These are phyloP conservation scores for Corymbia citriodora DNA, from an alignment of 441 rosid species.

Conservation along the genomic window DNA sequence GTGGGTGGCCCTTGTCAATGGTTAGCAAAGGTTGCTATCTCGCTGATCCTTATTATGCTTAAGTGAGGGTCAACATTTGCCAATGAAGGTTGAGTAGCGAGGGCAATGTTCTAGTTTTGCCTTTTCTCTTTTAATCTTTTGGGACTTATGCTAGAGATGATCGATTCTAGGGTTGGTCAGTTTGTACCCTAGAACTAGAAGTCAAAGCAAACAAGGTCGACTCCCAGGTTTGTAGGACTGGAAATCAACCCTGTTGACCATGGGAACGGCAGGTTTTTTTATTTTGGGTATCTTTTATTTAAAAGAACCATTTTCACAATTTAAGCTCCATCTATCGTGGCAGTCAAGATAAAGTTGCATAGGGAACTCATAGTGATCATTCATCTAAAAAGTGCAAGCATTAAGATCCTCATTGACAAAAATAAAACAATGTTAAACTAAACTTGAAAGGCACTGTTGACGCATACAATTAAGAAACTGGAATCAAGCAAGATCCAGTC, in stretches of 20 bases:
- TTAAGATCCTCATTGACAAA: background rate
- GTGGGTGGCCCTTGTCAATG: too few species aligned
- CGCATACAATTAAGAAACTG: background rate
- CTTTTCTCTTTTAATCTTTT: background rate
- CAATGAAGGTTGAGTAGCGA: accelerated
- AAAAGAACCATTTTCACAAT: too few species aligned
- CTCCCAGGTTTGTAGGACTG: too few species aligned
- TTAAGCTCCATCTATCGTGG: background rate
- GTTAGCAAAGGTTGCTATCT: background rate
- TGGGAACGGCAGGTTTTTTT: too few species aligned
- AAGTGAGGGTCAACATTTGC: background rate
- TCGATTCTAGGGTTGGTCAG: too few species aligned
- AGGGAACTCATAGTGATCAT: background rate
- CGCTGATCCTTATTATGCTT: background rate
- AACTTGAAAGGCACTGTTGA: background rate
- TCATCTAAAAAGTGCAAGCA: background rate
- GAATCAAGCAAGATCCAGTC: background rate
- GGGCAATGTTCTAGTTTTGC: background rate
- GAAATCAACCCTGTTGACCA: too few species aligned
- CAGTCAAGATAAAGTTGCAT: background rate
- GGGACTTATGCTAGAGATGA: background rate
- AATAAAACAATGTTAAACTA: background rate
- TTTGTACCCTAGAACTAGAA: too few species aligned
- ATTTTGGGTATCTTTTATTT: background rate
- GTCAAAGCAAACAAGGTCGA: too few species aligned